Conservation (phyloP, 208 protist species). For the Trypanosoma congolense region DNA sequence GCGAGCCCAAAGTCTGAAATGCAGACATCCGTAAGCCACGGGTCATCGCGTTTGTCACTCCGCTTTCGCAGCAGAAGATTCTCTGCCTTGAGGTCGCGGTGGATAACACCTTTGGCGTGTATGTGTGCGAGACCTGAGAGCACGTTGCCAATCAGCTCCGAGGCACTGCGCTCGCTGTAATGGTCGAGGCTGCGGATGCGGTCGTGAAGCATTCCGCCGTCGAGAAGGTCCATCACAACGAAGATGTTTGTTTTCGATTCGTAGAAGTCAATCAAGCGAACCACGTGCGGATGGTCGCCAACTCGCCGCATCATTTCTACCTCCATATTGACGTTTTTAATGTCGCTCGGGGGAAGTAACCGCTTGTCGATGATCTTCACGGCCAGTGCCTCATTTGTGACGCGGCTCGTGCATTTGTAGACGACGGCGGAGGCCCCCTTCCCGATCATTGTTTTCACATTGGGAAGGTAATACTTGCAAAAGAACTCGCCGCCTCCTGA, state of each 20-base stretch:
- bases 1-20: conserved; percentile 98
- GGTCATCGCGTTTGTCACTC: conserved; percentile 31
- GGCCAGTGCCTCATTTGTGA: conserved; percentile 47
- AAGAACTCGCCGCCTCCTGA: not conserved
- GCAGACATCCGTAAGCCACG: conserved; percentile 85
- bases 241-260: conserved; percentile 74
- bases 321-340: conserved; percentile 68
- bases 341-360: conserved; percentile 64
- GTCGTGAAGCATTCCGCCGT: conserved; percentile 97
- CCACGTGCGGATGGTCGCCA: conserved; percentile 66
- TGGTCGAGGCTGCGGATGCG: conserved; percentile 93
- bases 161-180: conserved; percentile 95
- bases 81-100: conserved; percentile 89
- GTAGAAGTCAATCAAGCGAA: conserved; percentile 95
- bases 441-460: conserved; percentile 39
- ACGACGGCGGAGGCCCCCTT: conserved; percentile 79
- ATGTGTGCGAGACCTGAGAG: conserved; percentile 92
- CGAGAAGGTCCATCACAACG: conserved; percentile 98
- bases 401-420: conserved; percentile 51
- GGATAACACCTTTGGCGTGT: conserved; percentile 97
- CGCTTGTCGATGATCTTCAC: conserved; percentile 82
- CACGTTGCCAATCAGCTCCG: conserved; percentile 96
- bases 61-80: conserved; percentile 93
- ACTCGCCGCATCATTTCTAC: conserved; percentile 69
- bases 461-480: not conserved